Percentiles rank a stretch among this genome's conserved stretches.
These are phyloP conservation scores for Aspergillus ochraceoroseus DNA, from an alignment of 2,329 filamentous ascomycete species.

Conservation along the genomic window DNA sequence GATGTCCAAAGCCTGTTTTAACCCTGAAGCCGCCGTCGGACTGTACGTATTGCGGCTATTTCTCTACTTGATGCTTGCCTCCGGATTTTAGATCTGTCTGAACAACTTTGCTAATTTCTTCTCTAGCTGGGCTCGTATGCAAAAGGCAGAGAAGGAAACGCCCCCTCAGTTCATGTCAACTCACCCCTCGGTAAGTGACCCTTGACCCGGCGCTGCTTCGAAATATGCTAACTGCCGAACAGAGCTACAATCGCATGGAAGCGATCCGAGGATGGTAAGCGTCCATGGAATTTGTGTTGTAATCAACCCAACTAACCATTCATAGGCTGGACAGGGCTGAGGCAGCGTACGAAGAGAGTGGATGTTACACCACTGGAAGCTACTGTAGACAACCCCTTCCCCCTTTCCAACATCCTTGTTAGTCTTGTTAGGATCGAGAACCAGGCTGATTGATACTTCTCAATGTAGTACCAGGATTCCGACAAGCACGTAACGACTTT, in stretches of 20 bases:
- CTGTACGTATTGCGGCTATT: constrained; percentile 38
- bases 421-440: background rate
- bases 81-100: background rate
- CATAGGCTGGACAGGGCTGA: constrained; percentile 41
- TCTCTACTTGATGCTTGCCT: too few relatives aligned
- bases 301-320: constrained; percentile 14
- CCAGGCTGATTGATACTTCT: constrained; percentile 2
- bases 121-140: constrained; percentile 50
- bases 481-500: constrained; percentile 18
- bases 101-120: background rate
- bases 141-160: constrained; percentile 41
- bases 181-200: constrained; percentile 49
- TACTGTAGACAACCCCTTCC: constrained; percentile 30
- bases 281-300: background rate
- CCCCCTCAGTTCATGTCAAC: constrained; percentile 57
- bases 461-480: constrained; percentile 23
- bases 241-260: constrained; percentile 52
- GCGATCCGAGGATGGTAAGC: constrained; percentile 52
- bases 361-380: constrained; percentile 30
- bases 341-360: constrained; percentile 37
- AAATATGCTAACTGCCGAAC: constrained; percentile 9
- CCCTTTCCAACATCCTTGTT: background rate
- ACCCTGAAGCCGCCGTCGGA: constrained; percentile 52
- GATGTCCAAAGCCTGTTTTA: constrained; percentile 59
- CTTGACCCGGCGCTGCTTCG: background rate